Evolutionary conservation across 1,284 basidiomycete genomes (phyloP).

Genomic region (Pholiota adiposa): DNA sequence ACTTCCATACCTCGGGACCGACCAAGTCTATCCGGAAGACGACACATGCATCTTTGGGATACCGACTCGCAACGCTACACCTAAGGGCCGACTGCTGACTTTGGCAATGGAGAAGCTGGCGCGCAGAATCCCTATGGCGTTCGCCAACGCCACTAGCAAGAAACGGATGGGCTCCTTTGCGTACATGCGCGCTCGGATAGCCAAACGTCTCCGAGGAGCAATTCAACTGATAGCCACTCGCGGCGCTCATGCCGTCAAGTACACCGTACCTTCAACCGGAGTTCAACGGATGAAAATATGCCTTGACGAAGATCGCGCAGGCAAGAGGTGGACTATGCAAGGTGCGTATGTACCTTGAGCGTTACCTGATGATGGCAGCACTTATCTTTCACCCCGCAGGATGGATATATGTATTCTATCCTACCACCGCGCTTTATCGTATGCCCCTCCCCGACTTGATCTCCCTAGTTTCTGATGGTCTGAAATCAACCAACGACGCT

Average conservation of each 20-base stretch:
- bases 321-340: conserved; percentile 39
- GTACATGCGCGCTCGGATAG: conserved; percentile 31
- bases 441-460: conserved; percentile 49
- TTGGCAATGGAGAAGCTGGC: conserved; percentile 26
- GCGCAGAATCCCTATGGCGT: conserved; percentile 36
- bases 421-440: conserved; percentile 40
- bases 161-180: conserved; percentile 34
- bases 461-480: conserved; percentile 31
- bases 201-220: conserved; percentile 40
- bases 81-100: conserved; percentile 4
- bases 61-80: conserved; percentile 15
- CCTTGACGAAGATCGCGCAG: conserved; percentile 25
- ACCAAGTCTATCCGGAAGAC: conserved; percentile 18
- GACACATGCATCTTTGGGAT: conserved; percentile 19
- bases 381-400: conserved; percentile 30
- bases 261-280: neutral
- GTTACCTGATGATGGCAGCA: too few species aligned
- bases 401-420: conserved; percentile 49
- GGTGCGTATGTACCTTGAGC: conserved; percentile 31
- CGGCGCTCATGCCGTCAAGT: conserved; percentile 35
- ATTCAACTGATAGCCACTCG: conserved; percentile 43
- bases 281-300: conserved; percentile 9
- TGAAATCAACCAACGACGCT: conserved; percentile 26
- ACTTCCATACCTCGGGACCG: neutral
- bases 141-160: conserved; percentile 31